phyloP scores from a whole-genome alignment of 177 flowering plant genomes.

The Tripterygium wilfordii region DNA sequence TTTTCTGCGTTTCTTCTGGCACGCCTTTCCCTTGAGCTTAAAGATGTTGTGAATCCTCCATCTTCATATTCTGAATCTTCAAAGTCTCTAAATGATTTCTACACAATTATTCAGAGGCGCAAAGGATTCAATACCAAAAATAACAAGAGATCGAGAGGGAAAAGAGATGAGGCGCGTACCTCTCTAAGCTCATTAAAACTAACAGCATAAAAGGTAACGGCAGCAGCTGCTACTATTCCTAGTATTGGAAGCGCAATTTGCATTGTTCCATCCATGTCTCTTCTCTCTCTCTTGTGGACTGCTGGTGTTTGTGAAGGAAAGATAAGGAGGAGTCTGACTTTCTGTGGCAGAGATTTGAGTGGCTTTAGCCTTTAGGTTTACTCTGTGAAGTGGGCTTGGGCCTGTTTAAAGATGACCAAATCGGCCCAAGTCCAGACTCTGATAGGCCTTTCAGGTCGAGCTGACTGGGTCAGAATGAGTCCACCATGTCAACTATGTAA shows the following conservation, averaged over 20 bases:
- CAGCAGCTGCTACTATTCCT: constrained; percentile 49
- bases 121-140: not conserved
- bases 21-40: not conserved
- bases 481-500: no score
- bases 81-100: constrained; percentile 3
- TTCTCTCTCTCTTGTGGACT: no score
- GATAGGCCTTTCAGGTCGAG: no score
- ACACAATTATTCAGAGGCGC: not conserved
- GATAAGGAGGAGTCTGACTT: no score
- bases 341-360: no score
- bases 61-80: not conserved
- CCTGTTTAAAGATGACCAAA: no score
- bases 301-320: no score
- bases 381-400: no score
- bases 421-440: no score
- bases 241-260: constrained; percentile 8
- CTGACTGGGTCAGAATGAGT: no score
- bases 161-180: constrained; percentile 2
- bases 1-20: constrained; percentile 2
- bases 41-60: constrained; percentile 1
- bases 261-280: constrained; percentile 7
- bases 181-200: constrained; percentile 17
- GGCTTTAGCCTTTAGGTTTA: no score
- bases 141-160: not conserved
- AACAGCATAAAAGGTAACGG: constrained; percentile 14